phyloP scores from a whole-genome alignment of 352 stramenopile species.

The Phytophthora cryptogea region DNA sequence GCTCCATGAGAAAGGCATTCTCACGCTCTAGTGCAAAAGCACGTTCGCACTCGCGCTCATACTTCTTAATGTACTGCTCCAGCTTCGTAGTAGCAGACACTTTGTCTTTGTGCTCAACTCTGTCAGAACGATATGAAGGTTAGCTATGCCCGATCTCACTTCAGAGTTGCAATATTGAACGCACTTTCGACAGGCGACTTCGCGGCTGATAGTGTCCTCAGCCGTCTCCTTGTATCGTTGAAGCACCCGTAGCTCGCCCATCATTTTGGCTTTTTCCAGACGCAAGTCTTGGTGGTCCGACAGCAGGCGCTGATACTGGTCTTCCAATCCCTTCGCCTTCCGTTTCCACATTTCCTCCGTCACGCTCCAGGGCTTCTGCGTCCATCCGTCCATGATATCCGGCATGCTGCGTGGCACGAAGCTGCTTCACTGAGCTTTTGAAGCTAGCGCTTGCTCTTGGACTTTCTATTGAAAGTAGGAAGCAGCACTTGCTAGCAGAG shows the following conservation, averaged over 20 bases:
- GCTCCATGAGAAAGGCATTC: slow-evolving; percentile 69
- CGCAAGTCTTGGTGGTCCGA: slow-evolving; percentile 74
- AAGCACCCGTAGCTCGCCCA: slow-evolving; percentile 66
- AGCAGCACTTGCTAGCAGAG: slow-evolving; percentile 9
- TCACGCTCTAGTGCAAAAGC: slow-evolving; percentile 63
- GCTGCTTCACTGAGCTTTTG: slow-evolving; percentile 1
- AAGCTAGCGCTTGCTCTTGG: background rate
- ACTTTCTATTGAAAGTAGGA: slow-evolving; percentile 12
- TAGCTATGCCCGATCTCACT: background rate
- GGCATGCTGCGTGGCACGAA: slow-evolving; percentile 29
- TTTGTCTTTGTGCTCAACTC: slow-evolving; percentile 72
- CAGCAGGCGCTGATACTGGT: slow-evolving; percentile 69
- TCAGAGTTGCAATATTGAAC: slow-evolving; percentile 5
- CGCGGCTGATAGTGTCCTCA: slow-evolving; percentile 65
- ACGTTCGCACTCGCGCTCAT: slow-evolving; percentile 75
- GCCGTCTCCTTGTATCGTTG: slow-evolving; percentile 77
- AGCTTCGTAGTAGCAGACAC: slow-evolving; percentile 64
- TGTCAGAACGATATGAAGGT: slow-evolving; percentile 10
- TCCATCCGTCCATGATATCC: slow-evolving; percentile 58
- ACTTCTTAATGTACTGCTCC: slow-evolving; percentile 84
- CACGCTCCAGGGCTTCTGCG: slow-evolving; percentile 68
- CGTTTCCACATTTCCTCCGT: slow-evolving; percentile 82
- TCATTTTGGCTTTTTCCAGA: slow-evolving; percentile 69
- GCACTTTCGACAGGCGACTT: slow-evolving; percentile 58
- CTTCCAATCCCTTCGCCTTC: slow-evolving; percentile 68